Conservation (phyloP, 1,284 basidiomycete species). For the Apiotrichum brassicae region DNA sequence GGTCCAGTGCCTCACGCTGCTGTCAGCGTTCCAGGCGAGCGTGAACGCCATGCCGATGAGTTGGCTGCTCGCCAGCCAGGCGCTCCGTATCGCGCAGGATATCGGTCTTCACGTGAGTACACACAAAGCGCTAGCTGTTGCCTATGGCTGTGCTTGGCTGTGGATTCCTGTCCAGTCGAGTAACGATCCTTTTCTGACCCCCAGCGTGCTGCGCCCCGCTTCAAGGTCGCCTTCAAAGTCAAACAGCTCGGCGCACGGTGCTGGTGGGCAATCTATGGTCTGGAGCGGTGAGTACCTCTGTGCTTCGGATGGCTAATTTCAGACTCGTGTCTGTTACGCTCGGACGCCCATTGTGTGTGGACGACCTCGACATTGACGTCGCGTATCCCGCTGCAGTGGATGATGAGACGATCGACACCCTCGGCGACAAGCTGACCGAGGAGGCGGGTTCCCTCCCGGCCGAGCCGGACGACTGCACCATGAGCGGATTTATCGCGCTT, state of each 20-base stretch:
- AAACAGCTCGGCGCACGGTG: constrained; percentile 81
- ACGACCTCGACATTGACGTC: constrained; percentile 48
- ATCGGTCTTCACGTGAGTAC: constrained; percentile 74
- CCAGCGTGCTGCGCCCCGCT: constrained; percentile 70
- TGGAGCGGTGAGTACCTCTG: constrained; percentile 51
- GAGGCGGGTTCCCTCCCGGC: constrained; percentile 50
- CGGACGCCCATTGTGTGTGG: constrained; percentile 53
- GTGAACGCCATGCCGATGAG: constrained; percentile 85
- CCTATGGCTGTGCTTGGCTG: neutral
- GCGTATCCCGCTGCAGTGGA: constrained; percentile 73
- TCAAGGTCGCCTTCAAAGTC: constrained; percentile 63
- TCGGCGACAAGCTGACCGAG: constrained; percentile 14
- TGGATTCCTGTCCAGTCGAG: no score
- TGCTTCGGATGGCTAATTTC: neutral
- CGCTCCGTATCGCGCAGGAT: constrained; percentile 77
- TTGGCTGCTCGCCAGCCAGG: constrained; percentile 82
- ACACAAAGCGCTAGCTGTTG: neutral
- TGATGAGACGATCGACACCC: constrained; percentile 60
- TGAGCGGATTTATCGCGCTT: constrained; percentile 71
- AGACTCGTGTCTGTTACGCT: constrained; percentile 81
- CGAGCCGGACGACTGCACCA: constrained; percentile 46
- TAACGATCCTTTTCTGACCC: no score
- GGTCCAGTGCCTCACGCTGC: constrained; percentile 77
- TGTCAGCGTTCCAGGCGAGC: constrained; percentile 81
- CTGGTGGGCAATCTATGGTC: constrained; percentile 83